These are phyloP conservation scores for Ramaria sp. DNA, from an alignment of 768 basidiomycete species.

Conservation along the genomic window DNA sequence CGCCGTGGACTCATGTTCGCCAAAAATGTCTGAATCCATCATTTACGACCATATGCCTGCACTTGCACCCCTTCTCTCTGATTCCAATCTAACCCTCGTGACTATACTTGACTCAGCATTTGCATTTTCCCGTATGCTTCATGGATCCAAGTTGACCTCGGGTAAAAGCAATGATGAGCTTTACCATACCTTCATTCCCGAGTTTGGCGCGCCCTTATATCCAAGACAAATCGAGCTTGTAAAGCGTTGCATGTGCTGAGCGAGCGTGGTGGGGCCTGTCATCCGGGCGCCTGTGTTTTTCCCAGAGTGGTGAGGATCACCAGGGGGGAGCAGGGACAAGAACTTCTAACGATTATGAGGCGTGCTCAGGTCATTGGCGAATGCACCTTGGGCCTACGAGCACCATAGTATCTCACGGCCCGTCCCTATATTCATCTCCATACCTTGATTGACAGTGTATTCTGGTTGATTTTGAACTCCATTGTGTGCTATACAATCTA, in stretches of 20 bases:
- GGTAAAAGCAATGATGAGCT: constrained; percentile 54
- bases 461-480: too few relatives aligned
- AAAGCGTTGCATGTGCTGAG: constrained; percentile 69
- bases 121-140: constrained; percentile 78
- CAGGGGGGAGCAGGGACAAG: constrained; percentile 36
- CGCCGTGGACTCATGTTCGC: constrained; percentile 66
- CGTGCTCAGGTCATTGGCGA: constrained; percentile 83
- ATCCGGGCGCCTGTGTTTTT: constrained; percentile 77
- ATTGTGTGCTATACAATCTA: too few relatives aligned
- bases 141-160: constrained; percentile 47
- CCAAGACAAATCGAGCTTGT: constrained; percentile 77
- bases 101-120: constrained; percentile 65
- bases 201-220: constrained; percentile 59
- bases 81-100: constrained; percentile 33
- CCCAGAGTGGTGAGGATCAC: constrained; percentile 81
- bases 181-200: constrained; percentile 80
- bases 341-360: constrained; percentile 50
- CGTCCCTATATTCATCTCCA: too few relatives aligned
- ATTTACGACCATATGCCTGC: constrained; percentile 63
- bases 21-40: constrained; percentile 57
- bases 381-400: constrained; percentile 43
- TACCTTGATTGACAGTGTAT: too few relatives aligned
- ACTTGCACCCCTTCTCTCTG: constrained; percentile 44
- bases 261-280: constrained; percentile 62
- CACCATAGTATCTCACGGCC: not conserved